phyloP scores from a whole-genome alignment of 805 yeast species.

The Wickerhamiella slavikovae region DNA sequence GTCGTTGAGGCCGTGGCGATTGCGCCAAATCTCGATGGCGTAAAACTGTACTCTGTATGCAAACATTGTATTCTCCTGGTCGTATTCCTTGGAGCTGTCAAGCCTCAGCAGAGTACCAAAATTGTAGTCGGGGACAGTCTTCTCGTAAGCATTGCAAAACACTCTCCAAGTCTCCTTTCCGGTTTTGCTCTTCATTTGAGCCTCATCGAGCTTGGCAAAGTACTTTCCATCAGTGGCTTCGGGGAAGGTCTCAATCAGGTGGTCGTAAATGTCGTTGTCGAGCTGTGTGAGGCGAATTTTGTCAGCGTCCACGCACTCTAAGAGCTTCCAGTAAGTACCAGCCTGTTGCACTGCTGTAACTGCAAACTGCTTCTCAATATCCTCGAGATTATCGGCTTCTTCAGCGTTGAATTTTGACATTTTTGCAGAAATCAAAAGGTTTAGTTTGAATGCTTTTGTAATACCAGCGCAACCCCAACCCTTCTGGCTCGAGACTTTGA shows the following conservation, averaged over 20 bases:
- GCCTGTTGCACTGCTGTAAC: constrained; percentile 94
- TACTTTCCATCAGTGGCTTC: constrained; percentile 45
- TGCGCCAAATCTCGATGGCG: constrained; percentile 87
- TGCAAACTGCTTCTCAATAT: constrained; percentile 92
- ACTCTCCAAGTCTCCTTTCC: constrained; percentile 87
- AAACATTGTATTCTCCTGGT: constrained; percentile 66
- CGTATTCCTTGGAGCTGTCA: constrained; percentile 52
- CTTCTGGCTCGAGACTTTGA: no score
- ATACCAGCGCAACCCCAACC: no score
- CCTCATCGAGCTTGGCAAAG: constrained; percentile 44
- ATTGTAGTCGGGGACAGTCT: constrained; percentile 68
- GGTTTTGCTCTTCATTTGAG: constrained; percentile 52
- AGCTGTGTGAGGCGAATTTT: constrained; percentile 25
- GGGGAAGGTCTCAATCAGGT: constrained; percentile 53
- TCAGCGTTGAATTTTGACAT: constrained; percentile 46
- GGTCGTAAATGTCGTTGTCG: constrained; percentile 22
- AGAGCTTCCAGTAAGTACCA: constrained; percentile 69
- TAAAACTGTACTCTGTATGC: constrained; percentile 86
- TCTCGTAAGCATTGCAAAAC: constrained; percentile 66
- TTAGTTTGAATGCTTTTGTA: no score
- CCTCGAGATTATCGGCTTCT: constrained; percentile 83
- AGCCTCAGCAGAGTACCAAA: constrained; percentile 84
- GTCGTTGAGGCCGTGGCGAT: constrained; percentile 75
- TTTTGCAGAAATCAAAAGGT: not conserved
- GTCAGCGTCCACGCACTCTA: constrained; percentile 60